A percentile compares a stretch with the other conserved stretches of the same genome.
Conservation (phyloP, 1,139 yeast genomes). For the Geotrichum australiense region DNA sequence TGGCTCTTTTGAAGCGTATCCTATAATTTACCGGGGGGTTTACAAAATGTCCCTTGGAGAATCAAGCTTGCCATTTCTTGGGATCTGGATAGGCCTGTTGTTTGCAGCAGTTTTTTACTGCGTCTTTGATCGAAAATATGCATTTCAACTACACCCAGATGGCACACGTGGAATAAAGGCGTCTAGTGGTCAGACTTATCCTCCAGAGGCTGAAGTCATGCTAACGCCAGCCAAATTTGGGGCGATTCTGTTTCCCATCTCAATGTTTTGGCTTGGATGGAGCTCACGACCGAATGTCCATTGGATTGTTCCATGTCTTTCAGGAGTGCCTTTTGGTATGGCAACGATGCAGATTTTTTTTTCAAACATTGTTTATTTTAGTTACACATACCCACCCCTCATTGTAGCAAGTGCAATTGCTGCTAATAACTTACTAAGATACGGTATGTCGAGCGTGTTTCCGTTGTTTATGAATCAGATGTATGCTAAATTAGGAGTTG, state of each 20-base stretch:
- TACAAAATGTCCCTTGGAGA: conserved; percentile 8
- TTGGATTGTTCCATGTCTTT: conserved; percentile 65
- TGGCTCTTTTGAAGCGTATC: conserved; percentile 37
- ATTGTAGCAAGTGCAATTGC: conserved; percentile 73
- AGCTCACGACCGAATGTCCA: conserved; percentile 37
- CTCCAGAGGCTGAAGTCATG: conserved; percentile 4
- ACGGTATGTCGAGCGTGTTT: conserved; percentile 64
- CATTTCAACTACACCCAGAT: conserved; percentile 1
- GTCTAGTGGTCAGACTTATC: background rate
- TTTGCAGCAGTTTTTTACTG: conserved; percentile 5
- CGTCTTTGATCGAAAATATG: conserved; percentile 3
- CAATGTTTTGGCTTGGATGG: conserved; percentile 17
- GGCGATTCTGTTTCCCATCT: conserved; percentile 10
- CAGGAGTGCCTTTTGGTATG: conserved; percentile 43
- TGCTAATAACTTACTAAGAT: conserved; percentile 65
- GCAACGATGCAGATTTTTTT: conserved; percentile 59
- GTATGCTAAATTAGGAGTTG: conserved; percentile 47
- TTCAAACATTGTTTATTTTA: conserved; percentile 52
- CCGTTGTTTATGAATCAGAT: conserved; percentile 64
- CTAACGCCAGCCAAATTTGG: conserved; percentile 10
- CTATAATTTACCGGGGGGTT: conserved; percentile 29
- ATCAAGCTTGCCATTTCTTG: conserved; percentile 7
- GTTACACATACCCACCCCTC: conserved; percentile 51
- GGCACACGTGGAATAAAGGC: conserved; percentile 6
- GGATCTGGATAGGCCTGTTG: conserved; percentile 10